Evolutionary conservation across 2,329 filamentous ascomycete species (phyloP), one percentile per base, ranked within the genome.

Genomic region (Aspergillus ochraceus): DNA sequence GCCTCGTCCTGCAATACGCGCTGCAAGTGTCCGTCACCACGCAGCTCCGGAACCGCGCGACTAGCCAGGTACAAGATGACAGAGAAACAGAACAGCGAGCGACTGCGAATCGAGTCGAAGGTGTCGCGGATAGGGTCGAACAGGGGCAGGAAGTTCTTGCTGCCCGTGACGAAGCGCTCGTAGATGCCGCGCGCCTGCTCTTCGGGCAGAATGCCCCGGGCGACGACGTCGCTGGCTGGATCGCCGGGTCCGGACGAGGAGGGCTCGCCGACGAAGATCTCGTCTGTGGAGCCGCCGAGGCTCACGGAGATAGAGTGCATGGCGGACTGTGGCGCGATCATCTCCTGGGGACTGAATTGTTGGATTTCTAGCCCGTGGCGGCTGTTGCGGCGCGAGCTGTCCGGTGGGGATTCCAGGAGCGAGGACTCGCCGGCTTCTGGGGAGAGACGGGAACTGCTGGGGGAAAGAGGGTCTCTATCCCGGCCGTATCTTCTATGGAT

Each of bases 281-380:
- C 54, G 29, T 9, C 2, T 30, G 6, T 69, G 9, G 67, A 67
- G 10, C 66, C 73, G 1, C 70, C 54, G 14, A 75, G 59, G 46
- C 74, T 75, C 22, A 75, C 71, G 10, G 73, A 75, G 72, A 75
- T 74, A 1, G 72, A 74, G 58, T 75, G 73, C 57, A 74, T 68
- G 2, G 68, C 71, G 10, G 72, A 74, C 2, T 66, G 69, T 1
- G 73, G 73, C 5, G 73, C 73, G 45, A 75, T 74, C 73, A 74
- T 74, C 53, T 75, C 73, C 55, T 72, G 71, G 1, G 73, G 71
- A 26, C 68, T 74, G 12, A 75, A 60, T 17, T 74, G 71, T 53
- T 75, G 72, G 9, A 69, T 68, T 11, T 75, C 72, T 1, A 67
- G 66, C 4, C 69, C 67, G 61, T 66, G 66, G 32, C 64, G 62